A percentile compares a stretch with the other conserved stretches of the same genome.
Conservation (phyloP, 106 monocot genomes). For the Apostasia shenzhenica region DNA sequence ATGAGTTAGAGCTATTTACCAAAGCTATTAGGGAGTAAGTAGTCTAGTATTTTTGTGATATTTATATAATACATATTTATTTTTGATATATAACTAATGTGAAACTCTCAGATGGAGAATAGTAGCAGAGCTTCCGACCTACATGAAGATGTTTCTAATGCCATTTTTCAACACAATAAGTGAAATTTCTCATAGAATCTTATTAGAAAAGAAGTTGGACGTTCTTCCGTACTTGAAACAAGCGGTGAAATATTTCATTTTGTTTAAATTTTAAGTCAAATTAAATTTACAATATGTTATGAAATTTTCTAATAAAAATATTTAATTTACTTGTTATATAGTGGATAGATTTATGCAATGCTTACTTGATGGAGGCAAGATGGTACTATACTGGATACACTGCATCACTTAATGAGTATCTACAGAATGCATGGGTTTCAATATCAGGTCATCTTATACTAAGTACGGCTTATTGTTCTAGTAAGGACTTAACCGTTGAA, state of each 20-base stretch:
- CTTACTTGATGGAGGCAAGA: slow-evolving; percentile 25
- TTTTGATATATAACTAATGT: neutral
- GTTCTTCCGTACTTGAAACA: slow-evolving; percentile 3
- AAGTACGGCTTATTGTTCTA: neutral
- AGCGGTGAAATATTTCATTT: neutral
- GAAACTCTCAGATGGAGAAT: slow-evolving; percentile 23
- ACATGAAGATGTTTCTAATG: slow-evolving; percentile 20
- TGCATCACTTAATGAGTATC: slow-evolving; percentile 20
- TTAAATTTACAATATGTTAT: neutral
- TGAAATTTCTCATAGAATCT: slow-evolving; percentile 2
- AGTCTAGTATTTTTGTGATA: neutral
- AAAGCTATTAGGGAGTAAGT: slow-evolving; percentile 35
- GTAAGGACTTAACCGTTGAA: slow-evolving; percentile 1
- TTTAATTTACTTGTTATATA: neutral
- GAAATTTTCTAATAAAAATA: neutral
- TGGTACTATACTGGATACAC: slow-evolving; percentile 14
- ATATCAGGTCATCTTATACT: neutral
- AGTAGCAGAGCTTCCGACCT: slow-evolving; percentile 16
- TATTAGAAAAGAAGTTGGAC: slow-evolving; percentile 1
- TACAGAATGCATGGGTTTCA: slow-evolving; percentile 18
- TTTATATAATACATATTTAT: neutral
- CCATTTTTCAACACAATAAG: slow-evolving; percentile 18
- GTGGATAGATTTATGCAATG: slow-evolving; percentile 21
- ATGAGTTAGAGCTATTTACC: slow-evolving; percentile 52
- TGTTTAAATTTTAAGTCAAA: neutral